Conservation (phyloP, 2,329 filamentous ascomycete genomes). For the Aspergillus arachidicola region DNA sequence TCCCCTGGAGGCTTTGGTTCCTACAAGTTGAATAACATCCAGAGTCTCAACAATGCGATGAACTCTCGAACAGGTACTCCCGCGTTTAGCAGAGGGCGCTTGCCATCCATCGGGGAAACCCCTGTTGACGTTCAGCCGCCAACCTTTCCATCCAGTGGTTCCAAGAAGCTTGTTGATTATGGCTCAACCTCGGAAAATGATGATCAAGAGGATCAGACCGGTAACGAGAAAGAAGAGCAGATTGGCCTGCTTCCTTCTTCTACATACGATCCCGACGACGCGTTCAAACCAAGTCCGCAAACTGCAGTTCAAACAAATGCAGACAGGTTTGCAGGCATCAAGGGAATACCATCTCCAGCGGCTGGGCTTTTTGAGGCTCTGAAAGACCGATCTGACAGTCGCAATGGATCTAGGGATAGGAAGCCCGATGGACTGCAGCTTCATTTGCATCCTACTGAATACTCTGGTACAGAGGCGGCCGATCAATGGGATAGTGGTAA, state of each 20-base stretch:
- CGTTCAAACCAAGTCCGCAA: conserved; percentile 52
- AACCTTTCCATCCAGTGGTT: conserved; percentile 43
- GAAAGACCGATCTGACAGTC: conserved; percentile 61
- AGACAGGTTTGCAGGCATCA: conserved; percentile 58
- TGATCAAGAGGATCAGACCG: conserved; percentile 34
- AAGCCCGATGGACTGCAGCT: conserved; percentile 77
- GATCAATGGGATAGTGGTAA: conserved; percentile 55
- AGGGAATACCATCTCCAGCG: conserved; percentile 68
- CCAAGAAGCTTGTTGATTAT: conserved; percentile 49
- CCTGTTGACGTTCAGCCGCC: conserved; percentile 55
- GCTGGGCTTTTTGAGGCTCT: conserved; percentile 65
- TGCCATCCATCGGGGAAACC: conserved; percentile 77
- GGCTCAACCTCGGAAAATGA: conserved; percentile 51
- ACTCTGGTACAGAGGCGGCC: conserved; percentile 52
- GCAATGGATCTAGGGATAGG: conserved; percentile 68
- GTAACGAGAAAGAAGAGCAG: conserved; percentile 4
- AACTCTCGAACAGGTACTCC: conserved; percentile 66
- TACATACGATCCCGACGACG: conserved; percentile 47
- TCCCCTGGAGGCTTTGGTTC: conserved; percentile 70
- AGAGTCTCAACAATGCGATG: conserved; percentile 69
- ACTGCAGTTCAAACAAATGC: conserved; percentile 70
- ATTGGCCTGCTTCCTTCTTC: conserved; percentile 46
- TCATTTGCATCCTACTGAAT: conserved; percentile 57
- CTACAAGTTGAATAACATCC: conserved; percentile 59
- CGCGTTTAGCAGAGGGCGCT: conserved; percentile 63